Evolutionary conservation across 2,329 filamentous ascomycete genomes (phyloP).

Genomic region (Colletotrichum sansevieriae): DNA sequence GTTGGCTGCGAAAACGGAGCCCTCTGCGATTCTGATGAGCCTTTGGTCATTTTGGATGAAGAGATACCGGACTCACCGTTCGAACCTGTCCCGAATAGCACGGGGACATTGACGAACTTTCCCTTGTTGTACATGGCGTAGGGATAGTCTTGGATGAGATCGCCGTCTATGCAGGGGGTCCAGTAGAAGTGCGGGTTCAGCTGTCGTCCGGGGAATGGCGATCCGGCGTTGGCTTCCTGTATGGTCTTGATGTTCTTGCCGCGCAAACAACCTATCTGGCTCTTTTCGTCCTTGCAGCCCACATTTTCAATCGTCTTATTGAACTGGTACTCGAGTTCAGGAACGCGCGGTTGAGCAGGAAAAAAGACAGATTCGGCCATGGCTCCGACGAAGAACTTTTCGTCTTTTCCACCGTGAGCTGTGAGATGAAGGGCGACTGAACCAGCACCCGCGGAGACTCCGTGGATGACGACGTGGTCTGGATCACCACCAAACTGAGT

Average conservation of each 20-base stretch:
- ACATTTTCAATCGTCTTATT: constrained; percentile 52
- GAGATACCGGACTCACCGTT: constrained; percentile 52
- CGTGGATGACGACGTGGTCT: constrained; percentile 70
- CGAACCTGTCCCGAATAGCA: constrained; percentile 59
- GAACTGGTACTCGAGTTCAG: constrained; percentile 63
- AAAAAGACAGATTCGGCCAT: constrained; percentile 64
- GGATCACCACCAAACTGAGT: constrained; percentile 69
- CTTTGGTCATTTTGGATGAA: no score
- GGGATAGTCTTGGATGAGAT: constrained; percentile 57
- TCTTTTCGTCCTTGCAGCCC: constrained; percentile 50
- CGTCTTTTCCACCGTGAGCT: constrained; percentile 60
- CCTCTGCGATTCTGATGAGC: constrained; percentile 53
- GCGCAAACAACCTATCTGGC: constrained; percentile 59
- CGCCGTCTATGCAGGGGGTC: constrained; percentile 64
- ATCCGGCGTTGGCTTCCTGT: constrained; percentile 57
- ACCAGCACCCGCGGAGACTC: constrained; percentile 71
- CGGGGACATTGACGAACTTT: constrained; percentile 58
- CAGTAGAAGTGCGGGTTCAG: constrained; percentile 61
- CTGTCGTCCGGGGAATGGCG: constrained; percentile 54
- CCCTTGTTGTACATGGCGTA: constrained; percentile 56
- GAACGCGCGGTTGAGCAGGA: constrained; percentile 59
- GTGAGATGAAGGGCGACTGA: constrained; percentile 67
- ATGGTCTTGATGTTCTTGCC: constrained; percentile 50
- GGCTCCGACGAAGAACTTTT: constrained; percentile 60
- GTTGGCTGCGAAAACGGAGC: constrained; percentile 59